These are phyloP conservation scores for Adiantum capillusveneris DNA, from an alignment of 75 land plant genomes.

Conservation along the genomic window DNA sequence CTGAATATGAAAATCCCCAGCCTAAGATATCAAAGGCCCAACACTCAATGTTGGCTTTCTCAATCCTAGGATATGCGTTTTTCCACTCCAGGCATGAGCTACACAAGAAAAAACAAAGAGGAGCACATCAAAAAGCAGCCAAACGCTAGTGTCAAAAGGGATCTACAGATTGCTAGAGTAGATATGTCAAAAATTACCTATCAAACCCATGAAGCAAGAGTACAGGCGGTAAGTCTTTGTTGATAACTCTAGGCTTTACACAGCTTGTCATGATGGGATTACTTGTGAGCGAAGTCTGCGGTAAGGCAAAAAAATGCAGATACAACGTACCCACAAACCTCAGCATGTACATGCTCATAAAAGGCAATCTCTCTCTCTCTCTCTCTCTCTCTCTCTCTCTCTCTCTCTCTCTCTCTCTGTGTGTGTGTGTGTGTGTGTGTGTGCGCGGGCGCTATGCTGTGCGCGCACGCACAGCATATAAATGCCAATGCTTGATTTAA, in stretches of 20 bases:
- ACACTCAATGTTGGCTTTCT: constrained; percentile 63
- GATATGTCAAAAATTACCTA: constrained; percentile 54
- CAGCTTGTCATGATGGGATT: constrained; percentile 76
- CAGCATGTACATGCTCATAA: neutral
- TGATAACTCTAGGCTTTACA: constrained; percentile 49
- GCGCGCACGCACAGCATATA: neutral
- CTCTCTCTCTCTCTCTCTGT: neutral
- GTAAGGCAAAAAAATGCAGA: no score
- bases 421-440: neutral
- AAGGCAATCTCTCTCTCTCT: neutral
- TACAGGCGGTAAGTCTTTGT: constrained; percentile 34
- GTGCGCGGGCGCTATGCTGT: neutral
- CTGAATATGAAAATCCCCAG: constrained; percentile 91
- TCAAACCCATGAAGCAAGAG: constrained; percentile 96
- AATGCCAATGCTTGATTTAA: no score
- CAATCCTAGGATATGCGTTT: constrained; percentile 69
- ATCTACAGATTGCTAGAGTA: no score
- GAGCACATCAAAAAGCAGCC: no score
- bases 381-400: neutral
- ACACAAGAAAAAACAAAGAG: no score
- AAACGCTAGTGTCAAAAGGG: no score
- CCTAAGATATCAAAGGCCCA: constrained; percentile 97
- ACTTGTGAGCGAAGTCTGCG: constrained; percentile 47
- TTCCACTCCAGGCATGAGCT: constrained; percentile 98
- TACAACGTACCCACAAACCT: no score